These are phyloP conservation scores for Alternaria angustiovoidea DNA, from an alignment of 2,329 filamentous ascomycete genomes.

Conservation along the genomic window DNA sequence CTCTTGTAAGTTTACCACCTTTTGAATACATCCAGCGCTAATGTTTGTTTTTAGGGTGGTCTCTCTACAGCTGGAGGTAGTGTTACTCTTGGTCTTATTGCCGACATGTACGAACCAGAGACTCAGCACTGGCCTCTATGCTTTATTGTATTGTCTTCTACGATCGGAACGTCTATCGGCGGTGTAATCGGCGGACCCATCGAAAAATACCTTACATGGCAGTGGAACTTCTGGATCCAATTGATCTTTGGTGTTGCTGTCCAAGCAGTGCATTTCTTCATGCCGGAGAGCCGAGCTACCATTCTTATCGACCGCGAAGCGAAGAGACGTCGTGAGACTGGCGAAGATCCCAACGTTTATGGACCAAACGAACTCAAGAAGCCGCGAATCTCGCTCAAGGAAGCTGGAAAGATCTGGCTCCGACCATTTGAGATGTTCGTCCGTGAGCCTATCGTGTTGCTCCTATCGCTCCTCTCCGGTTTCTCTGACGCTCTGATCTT, in stretches of 20 bases:
- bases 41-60: constrained; percentile 40
- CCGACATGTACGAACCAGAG: constrained; percentile 66
- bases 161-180: constrained; percentile 77
- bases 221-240: constrained; percentile 83
- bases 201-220: constrained; percentile 63
- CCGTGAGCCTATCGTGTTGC: constrained; percentile 76
- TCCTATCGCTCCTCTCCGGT: constrained; percentile 74
- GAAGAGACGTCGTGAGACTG: constrained; percentile 71
- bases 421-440: constrained; percentile 70
- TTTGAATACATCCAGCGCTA: constrained; percentile 65
- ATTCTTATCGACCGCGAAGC: constrained; percentile 80
- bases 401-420: constrained; percentile 59
- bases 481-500: constrained; percentile 81
- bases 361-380: constrained; percentile 73
- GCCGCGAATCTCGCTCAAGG: constrained; percentile 41
- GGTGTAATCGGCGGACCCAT: constrained; percentile 70
- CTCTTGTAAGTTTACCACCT: constrained; percentile 62
- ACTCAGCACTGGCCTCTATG: constrained; percentile 66
- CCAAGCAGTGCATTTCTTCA: constrained; percentile 70
- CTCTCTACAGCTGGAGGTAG: constrained; percentile 66
- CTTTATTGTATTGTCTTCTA: constrained; percentile 59
- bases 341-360: constrained; percentile 67
- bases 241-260: constrained; percentile 77
- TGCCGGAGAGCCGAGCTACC: constrained; percentile 77
- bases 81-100: constrained; percentile 69